Conservation (phyloP, 108 stramenopile species). For the Phaeodactylum tricornutum region DNA sequence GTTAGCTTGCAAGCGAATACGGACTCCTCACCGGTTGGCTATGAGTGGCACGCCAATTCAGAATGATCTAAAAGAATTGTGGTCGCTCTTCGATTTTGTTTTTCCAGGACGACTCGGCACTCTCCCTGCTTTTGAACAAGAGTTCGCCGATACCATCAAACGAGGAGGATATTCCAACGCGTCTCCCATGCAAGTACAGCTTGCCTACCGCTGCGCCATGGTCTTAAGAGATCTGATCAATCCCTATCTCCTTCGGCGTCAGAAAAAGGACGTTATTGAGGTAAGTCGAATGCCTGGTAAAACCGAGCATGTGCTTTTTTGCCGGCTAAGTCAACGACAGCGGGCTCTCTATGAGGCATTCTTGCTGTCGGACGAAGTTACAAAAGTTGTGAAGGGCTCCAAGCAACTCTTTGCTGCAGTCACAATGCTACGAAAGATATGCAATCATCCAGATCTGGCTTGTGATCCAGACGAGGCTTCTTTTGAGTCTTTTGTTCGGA, state of each 20-base stretch:
- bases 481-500: slow-evolving; percentile 20
- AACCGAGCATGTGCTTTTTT: slow-evolving; percentile 94
- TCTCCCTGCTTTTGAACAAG: slow-evolving; percentile 88
- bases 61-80: slow-evolving; percentile 92
- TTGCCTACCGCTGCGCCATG: slow-evolving; percentile 88
- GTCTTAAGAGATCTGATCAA: slow-evolving; percentile 86
- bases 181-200: slow-evolving; percentile 71
- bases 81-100: slow-evolving; percentile 94
- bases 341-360: slow-evolving; percentile 56
- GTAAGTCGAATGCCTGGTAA: slow-evolving; percentile 84
- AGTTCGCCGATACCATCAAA: slow-evolving; percentile 90
- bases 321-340: slow-evolving; percentile 76
- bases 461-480: slow-evolving; percentile 32
- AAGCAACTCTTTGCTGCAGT: slow-evolving; percentile 74
- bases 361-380: slow-evolving; percentile 55
- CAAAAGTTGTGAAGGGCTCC: slow-evolving; percentile 44
- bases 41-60: slow-evolving; percentile 90
- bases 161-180: slow-evolving; percentile 91
- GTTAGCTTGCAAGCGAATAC: slow-evolving; percentile 87
- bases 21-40: slow-evolving; percentile 76
- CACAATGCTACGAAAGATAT: slow-evolving; percentile 87
- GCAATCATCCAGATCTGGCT: slow-evolving; percentile 94
- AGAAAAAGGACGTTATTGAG: slow-evolving; percentile 72
- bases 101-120: slow-evolving; percentile 95
- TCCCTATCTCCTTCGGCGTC: slow-evolving; percentile 87